These are phyloP conservation scores for Fusarium annulatum DNA, from an alignment of 2,329 filamentous ascomycete genomes.

Conservation along the genomic window DNA sequence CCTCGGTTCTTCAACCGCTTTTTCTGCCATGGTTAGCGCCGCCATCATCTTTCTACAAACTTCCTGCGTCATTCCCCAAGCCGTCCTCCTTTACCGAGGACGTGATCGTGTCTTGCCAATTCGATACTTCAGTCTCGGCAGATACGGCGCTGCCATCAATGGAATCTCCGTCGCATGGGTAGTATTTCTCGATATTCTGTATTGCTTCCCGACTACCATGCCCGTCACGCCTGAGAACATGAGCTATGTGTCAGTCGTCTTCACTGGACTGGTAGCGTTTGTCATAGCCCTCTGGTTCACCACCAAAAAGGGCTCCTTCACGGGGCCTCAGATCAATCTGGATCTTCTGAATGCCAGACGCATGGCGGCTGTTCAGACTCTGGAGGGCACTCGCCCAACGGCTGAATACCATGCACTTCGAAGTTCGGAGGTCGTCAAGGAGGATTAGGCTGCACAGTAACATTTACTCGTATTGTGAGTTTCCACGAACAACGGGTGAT, in stretches of 20 bases:
- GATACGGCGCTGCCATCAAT: constrained; percentile 41
- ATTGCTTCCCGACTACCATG: constrained; percentile 34
- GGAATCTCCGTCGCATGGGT: constrained; percentile 34
- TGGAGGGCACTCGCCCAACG: constrained; percentile 2
- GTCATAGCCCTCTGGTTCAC: constrained; percentile 35
- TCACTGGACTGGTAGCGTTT: constrained; percentile 27
- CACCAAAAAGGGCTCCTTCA: constrained; percentile 31
- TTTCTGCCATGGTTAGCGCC: constrained; percentile 43
- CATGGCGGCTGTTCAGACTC: constrained; percentile 9
- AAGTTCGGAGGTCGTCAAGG: not conserved
- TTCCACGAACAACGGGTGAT: not conserved
- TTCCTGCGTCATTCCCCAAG: constrained; percentile 44
- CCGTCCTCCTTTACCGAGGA: constrained; percentile 41
- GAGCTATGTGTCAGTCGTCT: constrained; percentile 40
- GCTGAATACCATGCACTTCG: not conserved
- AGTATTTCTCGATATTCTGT: constrained; percentile 34
- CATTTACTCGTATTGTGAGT: not conserved
- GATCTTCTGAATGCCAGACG: constrained; percentile 25
- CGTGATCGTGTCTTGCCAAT: constrained; percentile 42
- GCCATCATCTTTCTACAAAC: constrained; percentile 44
- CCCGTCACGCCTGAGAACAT: constrained; percentile 39
- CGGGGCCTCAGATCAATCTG: constrained; percentile 38
- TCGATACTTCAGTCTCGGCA: constrained; percentile 42
- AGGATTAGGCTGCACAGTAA: not conserved
- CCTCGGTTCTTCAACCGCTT: constrained; percentile 46